Conservation (phyloP, 805 yeast species). For the Candida ascalaphidarum region DNA sequence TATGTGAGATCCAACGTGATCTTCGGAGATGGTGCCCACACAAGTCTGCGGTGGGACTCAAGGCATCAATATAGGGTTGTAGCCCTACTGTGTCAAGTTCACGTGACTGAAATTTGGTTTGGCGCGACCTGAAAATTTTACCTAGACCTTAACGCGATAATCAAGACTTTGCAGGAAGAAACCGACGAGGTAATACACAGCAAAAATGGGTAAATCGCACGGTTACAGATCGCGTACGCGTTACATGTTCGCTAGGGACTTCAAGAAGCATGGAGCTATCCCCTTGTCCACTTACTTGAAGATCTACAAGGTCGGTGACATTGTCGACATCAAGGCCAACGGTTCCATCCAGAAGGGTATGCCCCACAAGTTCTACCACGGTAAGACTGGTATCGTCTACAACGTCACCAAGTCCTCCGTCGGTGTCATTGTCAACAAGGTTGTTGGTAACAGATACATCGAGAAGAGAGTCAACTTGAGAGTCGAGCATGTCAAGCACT, state of each 20-base stretch:
- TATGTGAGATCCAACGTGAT: too few species aligned
- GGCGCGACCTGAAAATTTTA: too few species aligned
- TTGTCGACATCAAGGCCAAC: conserved; percentile 98
- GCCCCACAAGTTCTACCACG: conserved; percentile 99
- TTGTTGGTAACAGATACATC: conserved; percentile 97
- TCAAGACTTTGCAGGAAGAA: too few species aligned
- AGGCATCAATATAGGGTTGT: too few species aligned
- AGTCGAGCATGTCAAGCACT: conserved; percentile 98
- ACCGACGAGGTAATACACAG: too few species aligned
- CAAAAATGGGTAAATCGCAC: conserved; percentile 20
- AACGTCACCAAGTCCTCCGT: conserved; percentile 98
- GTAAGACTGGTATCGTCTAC: conserved; percentile 99
- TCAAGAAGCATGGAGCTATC: conserved; percentile 93
- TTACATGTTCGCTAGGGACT: conserved; percentile 99
- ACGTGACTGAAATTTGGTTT: too few species aligned
- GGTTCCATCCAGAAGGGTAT: conserved; percentile 99
- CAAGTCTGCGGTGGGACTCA: too few species aligned
- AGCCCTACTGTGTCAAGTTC: too few species aligned
- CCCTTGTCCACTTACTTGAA: conserved; percentile 95
- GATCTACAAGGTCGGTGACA: conserved; percentile 98
- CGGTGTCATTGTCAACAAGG: conserved; percentile 97
- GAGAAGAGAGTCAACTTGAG: conserved; percentile 99
- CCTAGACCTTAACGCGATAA: too few species aligned
- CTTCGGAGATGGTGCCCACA: too few species aligned
- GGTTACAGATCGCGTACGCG: conserved; percentile 99